Conservation (phyloP, 2,329 filamentous ascomycete genomes). For the Colletotrichum tropicale region DNA sequence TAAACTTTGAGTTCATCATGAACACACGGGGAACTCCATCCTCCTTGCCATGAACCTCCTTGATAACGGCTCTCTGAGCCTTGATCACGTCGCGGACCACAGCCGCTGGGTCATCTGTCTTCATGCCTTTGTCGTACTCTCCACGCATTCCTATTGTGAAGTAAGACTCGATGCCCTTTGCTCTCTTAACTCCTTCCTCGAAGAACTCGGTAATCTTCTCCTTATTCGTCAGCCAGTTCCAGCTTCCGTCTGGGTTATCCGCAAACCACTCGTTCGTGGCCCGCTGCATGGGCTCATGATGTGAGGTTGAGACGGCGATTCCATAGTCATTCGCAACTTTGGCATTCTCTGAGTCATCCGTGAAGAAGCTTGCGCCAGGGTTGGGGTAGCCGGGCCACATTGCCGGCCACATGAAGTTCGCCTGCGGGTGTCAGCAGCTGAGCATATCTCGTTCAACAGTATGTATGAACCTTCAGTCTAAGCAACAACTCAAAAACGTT, state of each 20-base stretch:
- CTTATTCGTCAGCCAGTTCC: slow-evolving; percentile 64
- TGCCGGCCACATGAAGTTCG: slow-evolving; percentile 72
- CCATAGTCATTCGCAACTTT: slow-evolving; percentile 65
- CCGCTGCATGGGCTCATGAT: slow-evolving; percentile 70
- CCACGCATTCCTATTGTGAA: slow-evolving; percentile 66
- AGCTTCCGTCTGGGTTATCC: slow-evolving; percentile 49
- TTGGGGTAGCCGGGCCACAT: slow-evolving; percentile 62
- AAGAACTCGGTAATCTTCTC: slow-evolving; percentile 62
- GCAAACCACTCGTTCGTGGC: slow-evolving; percentile 54
- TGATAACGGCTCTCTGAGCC: slow-evolving; percentile 58
- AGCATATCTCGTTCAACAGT: background rate
- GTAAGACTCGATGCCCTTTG: slow-evolving; percentile 61
- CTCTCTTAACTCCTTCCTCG: slow-evolving; percentile 56
- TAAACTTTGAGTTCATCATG: background rate
- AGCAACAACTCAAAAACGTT: slow-evolving; percentile 68
- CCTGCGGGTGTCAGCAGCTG: slow-evolving; percentile 30
- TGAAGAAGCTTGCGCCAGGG: slow-evolving; percentile 62
- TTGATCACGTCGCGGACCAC: slow-evolving; percentile 58
- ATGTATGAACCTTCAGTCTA: slow-evolving; percentile 44
- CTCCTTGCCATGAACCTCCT: slow-evolving; percentile 50
- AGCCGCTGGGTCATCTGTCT: slow-evolving; percentile 52
- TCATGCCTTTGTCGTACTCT: slow-evolving; percentile 59
- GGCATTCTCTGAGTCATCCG: slow-evolving; percentile 64
- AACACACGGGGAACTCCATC: slow-evolving; percentile 46
- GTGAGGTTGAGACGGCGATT: slow-evolving; percentile 67